Percentiles rank a stretch among this genome's conserved stretches.
Evolutionary conservation across 2,329 filamentous ascomycete genomes (phyloP).

Genomic region (Fusarium chaquense): DNA sequence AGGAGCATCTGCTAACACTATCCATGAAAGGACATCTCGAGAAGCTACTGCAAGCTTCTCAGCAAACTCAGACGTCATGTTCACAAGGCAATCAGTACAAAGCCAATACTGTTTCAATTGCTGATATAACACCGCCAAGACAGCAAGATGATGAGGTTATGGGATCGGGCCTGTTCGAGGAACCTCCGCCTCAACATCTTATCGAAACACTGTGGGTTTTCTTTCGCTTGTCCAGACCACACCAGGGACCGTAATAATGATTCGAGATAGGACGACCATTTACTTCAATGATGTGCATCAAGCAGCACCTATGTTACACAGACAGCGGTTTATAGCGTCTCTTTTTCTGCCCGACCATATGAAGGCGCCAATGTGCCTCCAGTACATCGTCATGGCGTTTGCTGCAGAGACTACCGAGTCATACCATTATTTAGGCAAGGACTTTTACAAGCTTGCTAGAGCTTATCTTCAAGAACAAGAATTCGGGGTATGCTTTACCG

Average conservation of each 20-base stretch:
- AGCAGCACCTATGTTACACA: conserved; percentile 11
- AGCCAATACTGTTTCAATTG: accelerated
- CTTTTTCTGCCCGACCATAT: neutral
- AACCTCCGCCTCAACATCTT: neutral
- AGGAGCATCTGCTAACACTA: neutral
- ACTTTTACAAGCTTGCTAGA: conserved; percentile 9
- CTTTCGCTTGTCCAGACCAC: accelerated
- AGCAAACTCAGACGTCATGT: neutral
- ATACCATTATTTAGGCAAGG: conserved; percentile 4
- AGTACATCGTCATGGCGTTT: conserved; percentile 28
- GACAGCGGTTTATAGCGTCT: conserved; percentile 13
- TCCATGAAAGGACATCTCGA: conserved; percentile 2
- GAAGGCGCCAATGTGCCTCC: conserved; percentile 25
- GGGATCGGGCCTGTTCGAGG: neutral
- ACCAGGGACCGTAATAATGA: neutral
- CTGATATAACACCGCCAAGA: neutral
- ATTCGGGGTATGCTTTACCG: neutral
- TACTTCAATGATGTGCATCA: conserved; percentile 14
- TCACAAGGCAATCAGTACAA: neutral
- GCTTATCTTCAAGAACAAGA: conserved; percentile 5
- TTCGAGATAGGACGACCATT: neutral
- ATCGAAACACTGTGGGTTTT: conserved; percentile 11
- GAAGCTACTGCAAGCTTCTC: neutral
- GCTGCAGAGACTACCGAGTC: conserved; percentile 7
- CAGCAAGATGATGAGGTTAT: neutral